Evolutionary conservation across 371 early-diverging fungal species (phyloP).

Genomic region (Apophysomyces variabilis): DNA sequence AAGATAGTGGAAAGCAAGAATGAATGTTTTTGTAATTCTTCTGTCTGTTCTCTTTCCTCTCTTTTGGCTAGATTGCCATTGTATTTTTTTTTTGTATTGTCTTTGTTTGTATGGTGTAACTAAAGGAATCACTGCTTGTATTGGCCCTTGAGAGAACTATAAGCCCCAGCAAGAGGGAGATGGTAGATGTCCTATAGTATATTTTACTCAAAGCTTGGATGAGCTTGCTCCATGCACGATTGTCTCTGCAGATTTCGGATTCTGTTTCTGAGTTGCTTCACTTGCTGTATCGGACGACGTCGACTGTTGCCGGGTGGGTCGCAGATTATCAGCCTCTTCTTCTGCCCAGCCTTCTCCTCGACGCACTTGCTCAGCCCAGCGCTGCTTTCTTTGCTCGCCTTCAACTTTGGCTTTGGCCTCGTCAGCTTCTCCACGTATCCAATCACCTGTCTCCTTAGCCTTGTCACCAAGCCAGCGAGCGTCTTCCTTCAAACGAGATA

Average conservation of each 20-base stretch:
- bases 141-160: too few relatives aligned
- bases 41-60: not conserved
- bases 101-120: not conserved
- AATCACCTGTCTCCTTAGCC: not conserved
- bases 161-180: too few relatives aligned
- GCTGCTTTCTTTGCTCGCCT: constrained; percentile 12
- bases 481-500: constrained; percentile 14
- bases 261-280: constrained; percentile 7
- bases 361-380: constrained; percentile 8
- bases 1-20: not conserved
- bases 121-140: not conserved
- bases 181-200: too few relatives aligned
- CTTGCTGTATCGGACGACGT: constrained; percentile 4
- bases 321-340: constrained; percentile 33
- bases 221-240: constrained; percentile 28
- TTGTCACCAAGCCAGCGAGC: constrained; percentile 8
- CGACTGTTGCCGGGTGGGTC: constrained; percentile 17
- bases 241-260: constrained; percentile 25
- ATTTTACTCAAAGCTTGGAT: not conserved
- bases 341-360: constrained; percentile 40
- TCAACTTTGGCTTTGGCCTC: constrained; percentile 2
- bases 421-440: not conserved
- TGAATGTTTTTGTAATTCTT: not conserved
- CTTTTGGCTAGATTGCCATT: not conserved
- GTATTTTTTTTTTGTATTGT: not conserved